Percentiles rank a stretch among this genome's conserved stretches.
Conservation (phyloP, 805 yeast genomes). For the Ogataea ganodermae region DNA sequence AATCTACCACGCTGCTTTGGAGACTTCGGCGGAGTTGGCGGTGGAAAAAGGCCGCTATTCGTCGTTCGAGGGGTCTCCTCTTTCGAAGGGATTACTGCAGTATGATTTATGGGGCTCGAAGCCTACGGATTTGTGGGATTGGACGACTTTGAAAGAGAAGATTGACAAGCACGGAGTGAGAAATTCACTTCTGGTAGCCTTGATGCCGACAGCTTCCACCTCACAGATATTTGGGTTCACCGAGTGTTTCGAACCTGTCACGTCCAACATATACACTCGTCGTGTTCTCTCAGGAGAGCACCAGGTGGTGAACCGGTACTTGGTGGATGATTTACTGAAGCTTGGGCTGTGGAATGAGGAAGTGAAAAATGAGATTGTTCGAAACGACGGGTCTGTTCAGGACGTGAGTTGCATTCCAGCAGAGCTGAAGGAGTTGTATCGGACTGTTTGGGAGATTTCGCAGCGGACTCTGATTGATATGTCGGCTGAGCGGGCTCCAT, state of each 20-base stretch:
- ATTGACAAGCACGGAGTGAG: conserved; percentile 70
- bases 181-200: conserved; percentile 86
- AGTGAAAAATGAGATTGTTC: conserved; percentile 74
- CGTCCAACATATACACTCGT: conserved; percentile 88
- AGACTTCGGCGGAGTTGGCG: conserved; percentile 84
- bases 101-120: conserved; percentile 83
- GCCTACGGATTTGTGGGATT: conserved; percentile 84
- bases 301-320: conserved; percentile 87
- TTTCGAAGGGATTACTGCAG: conserved; percentile 82
- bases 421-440: conserved; percentile 75
- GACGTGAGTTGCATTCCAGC: conserved; percentile 70
- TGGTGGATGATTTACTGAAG: conserved; percentile 78
- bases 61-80: conserved; percentile 82
- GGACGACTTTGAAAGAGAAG: conserved; percentile 69
- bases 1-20: conserved; percentile 90
- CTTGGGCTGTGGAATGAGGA: conserved; percentile 81
- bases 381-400: conserved; percentile 85
- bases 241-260: conserved; percentile 95
- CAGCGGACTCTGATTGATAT: conserved; percentile 83
- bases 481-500: conserved; percentile 79
- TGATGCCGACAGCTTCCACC: conserved; percentile 98
- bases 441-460: conserved; percentile 95
- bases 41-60: conserved; percentile 65
- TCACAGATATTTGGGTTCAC: conserved; percentile 92
- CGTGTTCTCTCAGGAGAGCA: conserved; percentile 92